Evolutionary conservation across 441 rosid species (phyloP).

Genomic region (Adansonia madagascariensis): DNA sequence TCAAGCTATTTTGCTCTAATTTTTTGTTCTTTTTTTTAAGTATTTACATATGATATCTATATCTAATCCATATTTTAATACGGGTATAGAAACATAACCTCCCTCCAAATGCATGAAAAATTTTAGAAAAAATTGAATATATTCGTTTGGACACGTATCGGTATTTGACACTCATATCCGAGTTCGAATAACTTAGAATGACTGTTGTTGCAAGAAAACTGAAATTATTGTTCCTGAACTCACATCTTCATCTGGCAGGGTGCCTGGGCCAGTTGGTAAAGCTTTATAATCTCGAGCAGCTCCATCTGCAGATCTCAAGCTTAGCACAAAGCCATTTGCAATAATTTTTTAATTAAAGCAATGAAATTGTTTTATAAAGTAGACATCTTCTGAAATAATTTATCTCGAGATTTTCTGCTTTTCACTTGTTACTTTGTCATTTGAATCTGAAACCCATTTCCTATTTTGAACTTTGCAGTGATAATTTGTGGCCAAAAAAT

Average conservation of each 20-base stretch:
- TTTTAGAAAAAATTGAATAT: too few relatives aligned
- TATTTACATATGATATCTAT: too few relatives aligned
- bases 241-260: conserved; percentile 30
- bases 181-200: too few relatives aligned
- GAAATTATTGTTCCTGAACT: conserved; percentile 12
- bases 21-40: too few relatives aligned
- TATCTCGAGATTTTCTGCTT: not conserved
- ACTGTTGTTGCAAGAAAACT: too few relatives aligned
- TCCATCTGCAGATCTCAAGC: conserved; percentile 36
- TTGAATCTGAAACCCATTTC: not conserved
- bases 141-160: too few relatives aligned
- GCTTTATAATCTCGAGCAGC: conserved; percentile 39
- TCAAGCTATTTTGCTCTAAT: too few relatives aligned
- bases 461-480: not conserved
- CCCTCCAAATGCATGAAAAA: too few relatives aligned
- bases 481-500: too few relatives aligned
- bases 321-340: conserved; percentile 27
- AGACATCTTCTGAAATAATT: not conserved
- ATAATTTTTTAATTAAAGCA: not conserved
- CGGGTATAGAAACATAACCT: too few relatives aligned
- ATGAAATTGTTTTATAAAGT: not conserved
- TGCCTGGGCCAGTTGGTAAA: conserved; percentile 44
- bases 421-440: not conserved
- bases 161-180: too few relatives aligned
- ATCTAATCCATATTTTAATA: too few relatives aligned